Conservation (phyloP, 192 early-diverging fungal species). For the Helicostylum pulchrum region DNA sequence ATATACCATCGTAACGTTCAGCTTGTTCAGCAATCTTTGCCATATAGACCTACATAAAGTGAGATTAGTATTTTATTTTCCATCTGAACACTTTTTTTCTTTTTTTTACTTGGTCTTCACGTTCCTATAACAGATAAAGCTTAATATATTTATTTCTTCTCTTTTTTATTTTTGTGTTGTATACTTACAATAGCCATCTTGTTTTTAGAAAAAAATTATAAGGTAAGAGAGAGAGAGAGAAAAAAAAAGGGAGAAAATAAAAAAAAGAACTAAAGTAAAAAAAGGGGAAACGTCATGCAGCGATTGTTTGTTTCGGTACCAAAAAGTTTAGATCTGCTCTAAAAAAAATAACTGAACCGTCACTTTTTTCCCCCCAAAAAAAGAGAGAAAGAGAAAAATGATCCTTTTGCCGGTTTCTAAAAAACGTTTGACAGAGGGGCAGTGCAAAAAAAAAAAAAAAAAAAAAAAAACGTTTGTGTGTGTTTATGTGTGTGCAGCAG, state of each 20-base stretch:
- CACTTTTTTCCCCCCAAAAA: not conserved
- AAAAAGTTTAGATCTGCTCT: too few relatives aligned
- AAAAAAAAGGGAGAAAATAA: not conserved
- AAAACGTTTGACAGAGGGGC: too few relatives aligned
- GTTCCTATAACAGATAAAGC: constrained; percentile 10
- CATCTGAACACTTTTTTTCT: not conserved
- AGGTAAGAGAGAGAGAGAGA: not conserved
- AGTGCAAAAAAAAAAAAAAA: too few relatives aligned
- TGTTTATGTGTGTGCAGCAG: too few relatives aligned
- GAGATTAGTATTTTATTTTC: not conserved
- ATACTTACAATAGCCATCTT: constrained; percentile 14
- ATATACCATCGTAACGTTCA: constrained; percentile 94
- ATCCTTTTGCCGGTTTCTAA: not conserved
- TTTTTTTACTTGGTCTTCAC: constrained; percentile 41
- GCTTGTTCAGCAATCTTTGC: constrained; percentile 99
- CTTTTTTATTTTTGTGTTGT: not conserved
- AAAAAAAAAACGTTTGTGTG: too few relatives aligned
- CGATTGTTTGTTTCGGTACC: not conserved
- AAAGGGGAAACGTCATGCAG: not conserved
- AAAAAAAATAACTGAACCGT: not conserved
- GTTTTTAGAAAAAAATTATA: not conserved
- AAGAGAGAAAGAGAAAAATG: not conserved
- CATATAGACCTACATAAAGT: constrained; percentile 78
- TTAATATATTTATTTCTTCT: not conserved
- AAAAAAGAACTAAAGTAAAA: not conserved